Base-by-base conservation (phyloP, 2,329 filamentous ascomycete species). In the Metarhizium robertsii region DNA sequence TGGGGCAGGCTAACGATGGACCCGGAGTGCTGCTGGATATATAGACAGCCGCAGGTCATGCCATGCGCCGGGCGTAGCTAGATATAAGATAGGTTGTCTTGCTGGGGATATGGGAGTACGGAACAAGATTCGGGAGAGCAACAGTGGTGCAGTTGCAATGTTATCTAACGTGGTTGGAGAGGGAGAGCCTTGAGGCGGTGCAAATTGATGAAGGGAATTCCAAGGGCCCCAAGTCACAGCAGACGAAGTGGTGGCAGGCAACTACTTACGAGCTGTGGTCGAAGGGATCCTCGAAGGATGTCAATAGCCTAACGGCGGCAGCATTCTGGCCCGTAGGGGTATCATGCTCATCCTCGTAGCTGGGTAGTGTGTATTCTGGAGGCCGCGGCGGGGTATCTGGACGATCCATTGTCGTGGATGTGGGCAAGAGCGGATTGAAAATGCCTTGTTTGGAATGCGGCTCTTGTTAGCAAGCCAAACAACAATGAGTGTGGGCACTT, bases 281-380 rank as follows among this genome's bases (percentile, higher is more conserved):
- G 63, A 66, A 61, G n/a, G 77, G 70, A 50, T 84, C 81, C 64
- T 85, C 83, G 67, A 83, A 75, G 6, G 81, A 84, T 53, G 82
- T 85, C 70, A 86, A 71, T 62, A 86, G 71, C 63, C 83, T 77
- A 54, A 86, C 77, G 58, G 76, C 79, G 38, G 81, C 76, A 48
- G 75, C 69, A 64, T 78, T 79, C 55, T 75, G 71, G 57, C 73
- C 72, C 43, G 71, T 72, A 18, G 75, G 74, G 32, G 73, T 76
- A 59, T 75, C 71, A 61, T 78, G 71, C 30, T 82, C 79, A 53
- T 81, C 79, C 63, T 80, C 77, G 64, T 86, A 85, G 53, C 69
- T 69, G 20, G 79, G 79, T 53, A 82, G 73, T 59, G 73, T 73
- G 64, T 85, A 86, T 60, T 81, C 79, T 36, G 82, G 81, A 57